Conservation (phyloP, 495 filamentous ascomycete species). For the Xylaria acuta region DNA sequence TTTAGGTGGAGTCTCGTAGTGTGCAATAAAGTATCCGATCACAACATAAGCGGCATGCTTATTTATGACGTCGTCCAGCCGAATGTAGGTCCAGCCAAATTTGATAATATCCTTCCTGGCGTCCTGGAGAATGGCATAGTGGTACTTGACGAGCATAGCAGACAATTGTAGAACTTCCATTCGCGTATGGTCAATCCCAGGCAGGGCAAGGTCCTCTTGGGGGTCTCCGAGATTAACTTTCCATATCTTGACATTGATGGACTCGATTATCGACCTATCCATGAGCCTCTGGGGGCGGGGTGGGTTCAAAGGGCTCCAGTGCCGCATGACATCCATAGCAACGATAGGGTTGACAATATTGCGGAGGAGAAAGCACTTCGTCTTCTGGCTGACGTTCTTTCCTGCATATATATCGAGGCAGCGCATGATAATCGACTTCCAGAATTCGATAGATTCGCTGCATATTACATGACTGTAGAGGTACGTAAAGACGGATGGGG, state of each 20-base stretch:
- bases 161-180: constrained; percentile 97
- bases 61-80: constrained; percentile 97
- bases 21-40: constrained; percentile 95
- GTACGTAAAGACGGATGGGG: constrained; percentile 75
- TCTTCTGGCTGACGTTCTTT: constrained; percentile 77
- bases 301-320: constrained; percentile 57
- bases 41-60: constrained; percentile 98
- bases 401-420: constrained; percentile 88
- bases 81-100: constrained; percentile 98
- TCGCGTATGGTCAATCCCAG: constrained; percentile 91
- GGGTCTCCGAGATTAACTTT: constrained; percentile 83
- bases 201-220: constrained; percentile 82
- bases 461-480: constrained; percentile 86
- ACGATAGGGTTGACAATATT: constrained; percentile 95
- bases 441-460: constrained; percentile 86
- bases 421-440: constrained; percentile 80
- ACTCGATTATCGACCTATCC: constrained; percentile 86
- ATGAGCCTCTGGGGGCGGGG: constrained; percentile 75
- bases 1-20: constrained; percentile 95
- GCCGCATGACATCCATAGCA: constrained; percentile 90
- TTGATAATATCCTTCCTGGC: constrained; percentile 98
- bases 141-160: constrained; percentile 92
- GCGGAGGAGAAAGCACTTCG: constrained; percentile 91
- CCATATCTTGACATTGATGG: constrained; percentile 93
- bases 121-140: constrained; percentile 81